phyloP scores from a whole-genome alignment of 2,329 filamentous ascomycete species.

The Aspergillus ustus region DNA sequence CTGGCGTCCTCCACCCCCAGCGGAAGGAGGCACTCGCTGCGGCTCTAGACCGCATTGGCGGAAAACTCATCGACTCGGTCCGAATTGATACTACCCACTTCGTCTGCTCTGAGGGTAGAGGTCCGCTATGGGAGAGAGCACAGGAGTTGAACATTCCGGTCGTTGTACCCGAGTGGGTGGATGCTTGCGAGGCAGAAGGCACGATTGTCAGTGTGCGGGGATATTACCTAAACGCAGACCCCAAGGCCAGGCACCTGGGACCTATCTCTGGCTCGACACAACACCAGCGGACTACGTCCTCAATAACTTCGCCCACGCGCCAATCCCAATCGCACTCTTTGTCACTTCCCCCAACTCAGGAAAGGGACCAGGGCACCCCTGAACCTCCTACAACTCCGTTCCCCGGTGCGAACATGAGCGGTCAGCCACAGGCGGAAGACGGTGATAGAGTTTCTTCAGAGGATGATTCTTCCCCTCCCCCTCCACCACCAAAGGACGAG shows the following conservation, averaged over 20 bases:
- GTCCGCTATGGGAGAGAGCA: constrained; percentile 91
- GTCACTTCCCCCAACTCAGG: constrained; percentile 29
- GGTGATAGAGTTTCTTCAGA: constrained; percentile 32
- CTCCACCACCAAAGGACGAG: constrained; percentile 37
- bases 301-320: constrained; percentile 29
- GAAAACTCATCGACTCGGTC: constrained; percentile 85
- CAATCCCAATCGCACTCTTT: constrained; percentile 29
- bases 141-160: constrained; percentile 98
- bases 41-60: constrained; percentile 86
- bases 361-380: constrained; percentile 28
- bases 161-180: constrained; percentile 94
- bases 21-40: constrained; percentile 73
- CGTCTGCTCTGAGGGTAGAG: constrained; percentile 90
- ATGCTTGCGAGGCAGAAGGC: constrained; percentile 92
- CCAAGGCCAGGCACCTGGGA: constrained; percentile 60
- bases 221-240: constrained; percentile 91
- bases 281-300: constrained; percentile 41
- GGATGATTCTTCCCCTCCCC: constrained; percentile 28
- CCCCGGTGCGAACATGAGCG: constrained; percentile 36
- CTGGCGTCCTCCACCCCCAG: constrained; percentile 77
- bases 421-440: constrained; percentile 33
- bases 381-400: constrained; percentile 41
- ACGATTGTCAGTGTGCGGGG: constrained; percentile 92
- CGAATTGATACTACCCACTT: constrained; percentile 99
- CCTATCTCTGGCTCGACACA: constrained; percentile 39